Base-by-base conservation (phyloP, 441 rosid genomes). In the Pelargonium myrrhifolium region DNA sequence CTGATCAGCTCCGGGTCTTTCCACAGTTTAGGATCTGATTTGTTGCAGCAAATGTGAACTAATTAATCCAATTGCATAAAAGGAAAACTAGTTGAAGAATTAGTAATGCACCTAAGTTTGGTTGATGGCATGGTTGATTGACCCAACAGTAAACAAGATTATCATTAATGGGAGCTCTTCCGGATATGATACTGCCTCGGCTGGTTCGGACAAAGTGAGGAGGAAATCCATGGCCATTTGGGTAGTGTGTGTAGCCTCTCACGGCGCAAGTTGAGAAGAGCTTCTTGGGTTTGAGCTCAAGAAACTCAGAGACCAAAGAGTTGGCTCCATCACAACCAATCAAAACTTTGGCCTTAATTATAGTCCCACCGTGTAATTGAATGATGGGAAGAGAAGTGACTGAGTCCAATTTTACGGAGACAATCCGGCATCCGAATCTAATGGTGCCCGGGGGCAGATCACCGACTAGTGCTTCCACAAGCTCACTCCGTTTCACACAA, bases 301-400 rank as follows among this genome's bases (percentile, higher is more conserved):
- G 28, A 12, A 40, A 15, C n/a, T 64, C 39, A n/a, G 74, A 71
- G 3, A 76, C 64, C 18, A 14, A 42, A 1, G 79, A 79, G 39
- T 79, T 79, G 66, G 62, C 59, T 7, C 82, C 82, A 17, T 79
- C 82, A 17, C 82, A 79, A 15, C 82, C 77, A 9, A 76, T 73
- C 64, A 76, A 66, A 4, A 73, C 80, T 77, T 78, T 72, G 28
- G 79, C 77, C 6, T 40, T 17, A 55, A 78, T n/a, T 60, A 55
- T 12, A 14, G 37, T 69, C 37, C 79, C 77, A 31, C 72, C 71
- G 1, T 67, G 67, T 28, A 78, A 75, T 15, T 62, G 67, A n/a
- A 78, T 72, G 39, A 70, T 2, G 6, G 79, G 70, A 60, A 56
- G 22, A 5, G 68, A 64, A 15, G 74, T 72, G 4, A 24, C 9